Evolutionary conservation across 148 eudicot genomes (phyloP), one percentile per base, ranked within the genome.

Genomic region (Rhododendron henanense): DNA sequence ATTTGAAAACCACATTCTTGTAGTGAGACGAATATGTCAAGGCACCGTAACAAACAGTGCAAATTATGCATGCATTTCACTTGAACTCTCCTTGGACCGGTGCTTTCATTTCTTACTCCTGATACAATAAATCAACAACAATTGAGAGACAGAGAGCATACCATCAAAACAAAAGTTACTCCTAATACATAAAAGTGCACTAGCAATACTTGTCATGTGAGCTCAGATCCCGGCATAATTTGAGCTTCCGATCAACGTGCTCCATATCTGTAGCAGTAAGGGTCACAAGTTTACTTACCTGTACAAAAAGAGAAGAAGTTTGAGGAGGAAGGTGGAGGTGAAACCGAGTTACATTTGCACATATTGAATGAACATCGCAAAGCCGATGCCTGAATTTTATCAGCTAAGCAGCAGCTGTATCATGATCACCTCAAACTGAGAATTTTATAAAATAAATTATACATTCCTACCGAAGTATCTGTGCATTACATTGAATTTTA

Each of bases 81-180:
- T 92, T 80, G 93, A 86, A 81, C 87, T 95, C n/a, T n/a, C n/a
- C n/a, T n/a, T n/a, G n/a, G n/a, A n/a, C n/a, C n/a, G n/a, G n/a
- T n/a, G n/a, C n/a, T n/a, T 94, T 91, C 95, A 89, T 86, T 94
- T 96, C 90, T 94, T 96, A 80, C 96, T 92, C 91, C 96, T 91
- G 88, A 84, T 90, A 87, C 33, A 84, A 67, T 10, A 73, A 83
- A 85, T 59, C 47, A 88, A 35, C 73, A 61, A 61, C 21, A 77
- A 16, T 21, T 73, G 63, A 53, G 55, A 63, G 45, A 73, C 44
- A 31, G 82, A 25, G 61, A 25, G 61, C 51, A 23, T 16, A 35
- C 10, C n/a, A n/a, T n/a, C n/a, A n/a, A n/a, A n/a, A n/a, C n/a
- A n/a, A n/a, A n/a, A n/a, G n/a, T n/a, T n/a, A n/a, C n/a, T n/a